These are phyloP conservation scores for Arabidopsis arenosa DNA, from an alignment of 345 rosid genomes.

Conservation along the genomic window DNA sequence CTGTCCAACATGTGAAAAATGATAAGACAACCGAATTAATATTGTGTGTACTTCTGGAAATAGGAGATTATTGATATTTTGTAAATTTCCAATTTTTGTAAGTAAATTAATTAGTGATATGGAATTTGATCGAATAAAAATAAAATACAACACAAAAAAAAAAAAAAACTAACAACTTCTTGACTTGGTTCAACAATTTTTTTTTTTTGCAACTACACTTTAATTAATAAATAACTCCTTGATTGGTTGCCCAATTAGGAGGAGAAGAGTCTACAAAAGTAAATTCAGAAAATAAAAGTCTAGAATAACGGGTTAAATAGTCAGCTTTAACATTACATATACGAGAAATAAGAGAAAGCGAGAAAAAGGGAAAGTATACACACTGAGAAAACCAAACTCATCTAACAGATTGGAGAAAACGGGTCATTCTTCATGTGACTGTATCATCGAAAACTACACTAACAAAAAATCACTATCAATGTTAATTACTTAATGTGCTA, in stretches of 20 bases:
- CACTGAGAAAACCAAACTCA: no score
- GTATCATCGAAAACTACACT: neutral
- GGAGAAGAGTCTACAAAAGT: no score
- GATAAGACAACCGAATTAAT: neutral
- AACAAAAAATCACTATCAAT: neutral
- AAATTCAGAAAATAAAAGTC: no score
- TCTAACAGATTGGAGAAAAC: no score
- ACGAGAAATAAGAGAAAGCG: no score
- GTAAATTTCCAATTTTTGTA: neutral
- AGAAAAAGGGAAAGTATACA: no score
- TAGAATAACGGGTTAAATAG: no score
- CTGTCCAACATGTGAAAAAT: slow-evolving; percentile 32
- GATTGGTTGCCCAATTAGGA: no score
- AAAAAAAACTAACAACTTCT: neutral
- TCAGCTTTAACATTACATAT: no score
- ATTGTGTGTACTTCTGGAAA: neutral
- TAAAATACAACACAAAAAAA: neutral
- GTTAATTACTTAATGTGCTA: neutral
- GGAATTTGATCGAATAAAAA: neutral
- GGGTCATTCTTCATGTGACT: no score
- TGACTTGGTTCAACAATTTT: neutral
- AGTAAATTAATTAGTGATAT: neutral
- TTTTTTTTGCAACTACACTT: no score
- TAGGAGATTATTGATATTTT: neutral
- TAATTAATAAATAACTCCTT: no score